phyloP scores from a whole-genome alignment of 73 alveolate species.

The Effrenium voratum region DNA sequence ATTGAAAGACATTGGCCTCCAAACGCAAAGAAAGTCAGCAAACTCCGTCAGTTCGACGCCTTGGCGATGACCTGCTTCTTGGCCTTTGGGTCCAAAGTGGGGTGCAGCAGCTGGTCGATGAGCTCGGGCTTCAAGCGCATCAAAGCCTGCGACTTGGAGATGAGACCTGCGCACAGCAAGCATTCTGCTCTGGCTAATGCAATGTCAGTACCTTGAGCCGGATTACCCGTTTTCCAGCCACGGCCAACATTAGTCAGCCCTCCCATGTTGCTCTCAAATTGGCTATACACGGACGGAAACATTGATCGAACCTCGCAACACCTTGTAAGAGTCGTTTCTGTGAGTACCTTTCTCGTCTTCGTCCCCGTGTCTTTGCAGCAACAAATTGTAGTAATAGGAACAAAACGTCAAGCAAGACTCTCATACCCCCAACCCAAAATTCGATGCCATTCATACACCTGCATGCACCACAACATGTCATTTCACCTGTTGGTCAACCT shows the following conservation, averaged over 20 bases:
- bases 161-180: constrained; percentile 40
- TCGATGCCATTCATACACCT: not conserved
- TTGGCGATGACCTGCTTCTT: constrained; percentile 37
- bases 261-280: no score
- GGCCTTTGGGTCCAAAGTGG: constrained; percentile 64
- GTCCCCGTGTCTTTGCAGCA: not conserved
- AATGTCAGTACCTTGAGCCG: no score
- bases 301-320: no score
- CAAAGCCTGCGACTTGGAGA: constrained; percentile 37
- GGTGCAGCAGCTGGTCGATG: constrained; percentile 73
- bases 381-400: not conserved
- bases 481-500: no score
- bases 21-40: not conserved
- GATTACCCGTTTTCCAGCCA: no score
- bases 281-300: no score
- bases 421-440: not conserved
- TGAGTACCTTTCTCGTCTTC: no score
- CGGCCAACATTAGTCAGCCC: no score
- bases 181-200: no score
- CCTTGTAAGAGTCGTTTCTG: no score
- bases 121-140: constrained; percentile 62
- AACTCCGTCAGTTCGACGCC: not conserved
- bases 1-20: not conserved
- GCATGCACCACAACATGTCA: not conserved
- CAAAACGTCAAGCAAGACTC: not conserved